Evolutionary conservation across 768 basidiomycete genomes (phyloP).

Genomic region (Coprinopsis marcescibilis): DNA sequence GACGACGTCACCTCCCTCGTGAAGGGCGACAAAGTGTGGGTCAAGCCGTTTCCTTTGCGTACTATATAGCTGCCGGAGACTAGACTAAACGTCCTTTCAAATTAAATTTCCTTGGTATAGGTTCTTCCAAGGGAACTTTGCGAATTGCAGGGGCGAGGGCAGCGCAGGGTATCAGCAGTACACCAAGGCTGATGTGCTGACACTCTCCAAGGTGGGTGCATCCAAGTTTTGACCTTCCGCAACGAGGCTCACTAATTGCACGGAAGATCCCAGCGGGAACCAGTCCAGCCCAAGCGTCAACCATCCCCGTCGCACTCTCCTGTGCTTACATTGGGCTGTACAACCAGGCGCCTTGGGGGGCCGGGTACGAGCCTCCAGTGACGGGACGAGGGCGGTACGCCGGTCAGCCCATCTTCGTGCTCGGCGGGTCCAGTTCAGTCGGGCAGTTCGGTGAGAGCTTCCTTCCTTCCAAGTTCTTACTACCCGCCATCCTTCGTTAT

Average conservation of each 20-base stretch:
- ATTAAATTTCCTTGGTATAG: slow-evolving; percentile 20
- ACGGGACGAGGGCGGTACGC: slow-evolving; percentile 21
- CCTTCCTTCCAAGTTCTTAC: no score
- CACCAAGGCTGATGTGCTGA: slow-evolving; percentile 28
- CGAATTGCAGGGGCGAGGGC: slow-evolving; percentile 23
- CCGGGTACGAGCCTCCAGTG: slow-evolving; percentile 21
- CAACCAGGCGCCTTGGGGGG: slow-evolving; percentile 18
- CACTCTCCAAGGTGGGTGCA: slow-evolving; percentile 32
- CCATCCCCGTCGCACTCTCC: slow-evolving; percentile 34
- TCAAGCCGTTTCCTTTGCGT: no score
- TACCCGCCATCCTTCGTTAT: no score
- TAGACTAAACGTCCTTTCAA: slow-evolving; percentile 20
- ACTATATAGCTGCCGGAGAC: slow-evolving; percentile 17
- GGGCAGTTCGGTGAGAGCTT: slow-evolving; percentile 23
- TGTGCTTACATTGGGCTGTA: slow-evolving; percentile 34
- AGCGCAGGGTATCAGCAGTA: slow-evolving; percentile 40
- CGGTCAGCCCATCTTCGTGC: slow-evolving; percentile 24
- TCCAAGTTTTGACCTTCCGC: neutral
- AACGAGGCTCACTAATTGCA: neutral
- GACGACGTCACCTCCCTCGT: slow-evolving; percentile 44
- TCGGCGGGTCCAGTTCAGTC: slow-evolving; percentile 25
- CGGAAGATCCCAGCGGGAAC: slow-evolving; percentile 33
- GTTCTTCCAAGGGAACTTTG: slow-evolving; percentile 32
- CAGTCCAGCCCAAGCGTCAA: slow-evolving; percentile 33
- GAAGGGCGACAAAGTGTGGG: slow-evolving; percentile 51